A percentile compares a stretch with the other conserved stretches of the same genome.
phyloP scores from a whole-genome alignment of 2,329 filamentous ascomycete species.

The Fusarium staphyleae region DNA sequence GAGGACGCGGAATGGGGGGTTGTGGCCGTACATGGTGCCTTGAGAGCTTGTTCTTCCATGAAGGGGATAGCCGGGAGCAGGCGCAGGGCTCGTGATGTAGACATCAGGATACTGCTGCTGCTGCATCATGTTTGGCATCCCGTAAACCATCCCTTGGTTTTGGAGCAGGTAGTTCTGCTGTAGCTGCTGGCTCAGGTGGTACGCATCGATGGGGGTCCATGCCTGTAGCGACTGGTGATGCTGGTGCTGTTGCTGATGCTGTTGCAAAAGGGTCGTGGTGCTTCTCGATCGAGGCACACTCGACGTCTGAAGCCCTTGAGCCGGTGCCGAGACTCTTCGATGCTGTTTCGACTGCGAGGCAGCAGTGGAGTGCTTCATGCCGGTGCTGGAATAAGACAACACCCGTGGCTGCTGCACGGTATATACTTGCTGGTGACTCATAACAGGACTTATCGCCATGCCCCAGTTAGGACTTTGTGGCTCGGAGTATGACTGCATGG shows the following conservation, averaged over 20 bases:
- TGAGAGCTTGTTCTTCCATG: conserved; percentile 29
- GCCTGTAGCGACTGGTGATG: conserved; percentile 24
- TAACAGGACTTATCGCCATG: conserved; percentile 7
- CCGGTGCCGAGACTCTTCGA: conserved; percentile 32
- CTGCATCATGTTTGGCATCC: conserved; percentile 29
- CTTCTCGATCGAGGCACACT: conserved; percentile 25
- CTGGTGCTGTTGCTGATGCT: conserved; percentile 24
- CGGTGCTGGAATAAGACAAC: conserved; percentile 31
- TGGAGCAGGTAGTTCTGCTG: conserved; percentile 34
- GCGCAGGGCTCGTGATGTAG: conserved; percentile 21
- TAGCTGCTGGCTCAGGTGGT: conserved; percentile 30
- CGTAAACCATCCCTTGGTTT: conserved; percentile 29
- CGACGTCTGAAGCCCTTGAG: conserved; percentile 11
- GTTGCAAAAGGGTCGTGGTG: conserved; percentile 16
- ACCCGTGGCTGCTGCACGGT: conserved; percentile 17
- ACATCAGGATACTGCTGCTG: conserved; percentile 29
- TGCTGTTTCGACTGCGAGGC: conserved; percentile 23
- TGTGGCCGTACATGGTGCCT: conserved; percentile 24
- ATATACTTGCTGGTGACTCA: conserved; percentile 15
- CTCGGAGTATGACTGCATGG: conserved; percentile 16
- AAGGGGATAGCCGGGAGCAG: conserved; percentile 4
- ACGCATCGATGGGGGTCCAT: conserved; percentile 28
- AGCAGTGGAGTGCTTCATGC: conserved; percentile 16
- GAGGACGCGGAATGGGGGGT: conserved; percentile 58
- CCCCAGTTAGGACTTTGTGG: conserved; percentile 21